phyloP scores from a whole-genome alignment of 129 eudicot species.

The Helianthus tuberosus region DNA sequence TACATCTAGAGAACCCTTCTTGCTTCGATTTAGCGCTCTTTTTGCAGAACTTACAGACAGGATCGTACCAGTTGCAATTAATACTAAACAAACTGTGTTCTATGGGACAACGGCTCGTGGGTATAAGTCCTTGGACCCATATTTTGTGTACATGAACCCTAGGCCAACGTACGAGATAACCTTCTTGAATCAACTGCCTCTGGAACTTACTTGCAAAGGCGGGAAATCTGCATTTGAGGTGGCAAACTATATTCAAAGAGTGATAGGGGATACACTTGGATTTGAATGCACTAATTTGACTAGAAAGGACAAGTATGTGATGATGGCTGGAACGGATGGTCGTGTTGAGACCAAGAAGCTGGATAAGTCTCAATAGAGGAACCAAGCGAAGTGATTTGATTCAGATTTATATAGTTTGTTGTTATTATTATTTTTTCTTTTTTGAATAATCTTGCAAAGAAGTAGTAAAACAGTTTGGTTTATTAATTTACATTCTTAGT shows the following conservation, averaged over 20 bases:
- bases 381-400: not conserved
- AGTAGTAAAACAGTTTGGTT: not conserved
- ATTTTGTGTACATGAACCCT: conserved; percentile 84
- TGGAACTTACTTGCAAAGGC: conserved; percentile 52
- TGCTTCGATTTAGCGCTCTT: conserved; percentile 79
- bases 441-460: too few species aligned
- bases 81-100: conserved; percentile 67
- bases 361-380: conserved; percentile 3
- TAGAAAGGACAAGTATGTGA: conserved; percentile 74
- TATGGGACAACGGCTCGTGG: conserved; percentile 82
- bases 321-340: conserved; percentile 90
- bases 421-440: too few species aligned
- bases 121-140: conserved; percentile 67
- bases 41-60: conserved; percentile 84
- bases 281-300: conserved; percentile 90
- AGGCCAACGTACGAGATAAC: conserved; percentile 83
- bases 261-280: conserved; percentile 65
- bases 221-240: conserved; percentile 79
- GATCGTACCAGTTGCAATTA: conserved; percentile 90
- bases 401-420: not conserved
- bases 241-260: conserved; percentile 80
- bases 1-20: conserved; percentile 73
- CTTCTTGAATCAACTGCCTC: conserved; percentile 65
- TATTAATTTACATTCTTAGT: not conserved
- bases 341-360: conserved; percentile 44